Percentiles rank a stretch among this genome's conserved stretches.
These are phyloP conservation scores for Pythium brachiatum DNA, from an alignment of 352 stramenopile genomes.

Conservation along the genomic window DNA sequence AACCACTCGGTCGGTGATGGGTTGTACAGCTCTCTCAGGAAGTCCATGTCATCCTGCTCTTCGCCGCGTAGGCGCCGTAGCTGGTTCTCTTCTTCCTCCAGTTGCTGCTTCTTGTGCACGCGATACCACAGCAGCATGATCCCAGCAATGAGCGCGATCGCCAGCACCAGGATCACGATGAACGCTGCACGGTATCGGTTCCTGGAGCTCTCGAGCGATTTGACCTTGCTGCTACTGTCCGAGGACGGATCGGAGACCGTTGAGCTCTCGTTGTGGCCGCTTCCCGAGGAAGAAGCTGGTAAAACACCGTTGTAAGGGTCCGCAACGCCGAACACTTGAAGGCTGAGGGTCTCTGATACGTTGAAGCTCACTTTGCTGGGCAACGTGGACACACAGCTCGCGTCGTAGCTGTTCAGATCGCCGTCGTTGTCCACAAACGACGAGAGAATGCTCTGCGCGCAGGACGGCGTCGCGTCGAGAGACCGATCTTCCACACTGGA, in stretches of 20 bases:
- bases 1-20: constrained; percentile 30
- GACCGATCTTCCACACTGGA: constrained; percentile 1
- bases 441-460: constrained; percentile 47
- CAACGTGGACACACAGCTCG: constrained; percentile 46
- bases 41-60: constrained; percentile 24
- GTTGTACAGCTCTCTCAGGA: constrained; percentile 24
- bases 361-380: constrained; percentile 29
- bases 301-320: constrained; percentile 48
- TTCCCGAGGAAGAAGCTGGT: not conserved
- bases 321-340: constrained; percentile 40
- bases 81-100: constrained; percentile 22
- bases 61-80: constrained; percentile 24
- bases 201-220: constrained; percentile 5
- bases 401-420: constrained; percentile 46
- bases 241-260: not conserved
- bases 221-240: not conserved
- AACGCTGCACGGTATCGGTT: constrained; percentile 21
- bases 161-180: constrained; percentile 21
- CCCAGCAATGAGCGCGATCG: constrained; percentile 6
- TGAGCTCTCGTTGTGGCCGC: not conserved
- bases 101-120: constrained; percentile 4
- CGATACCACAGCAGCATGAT: constrained; percentile 20
- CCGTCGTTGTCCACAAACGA: constrained; percentile 51
- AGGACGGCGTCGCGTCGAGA: constrained; percentile 38
- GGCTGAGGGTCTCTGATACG: constrained; percentile 32